A percentile compares a stretch with the other conserved stretches of the same genome.
Evolutionary conservation across 2,329 filamentous ascomycete species (phyloP).

Genomic region (Aspergillus spinulosporus): DNA sequence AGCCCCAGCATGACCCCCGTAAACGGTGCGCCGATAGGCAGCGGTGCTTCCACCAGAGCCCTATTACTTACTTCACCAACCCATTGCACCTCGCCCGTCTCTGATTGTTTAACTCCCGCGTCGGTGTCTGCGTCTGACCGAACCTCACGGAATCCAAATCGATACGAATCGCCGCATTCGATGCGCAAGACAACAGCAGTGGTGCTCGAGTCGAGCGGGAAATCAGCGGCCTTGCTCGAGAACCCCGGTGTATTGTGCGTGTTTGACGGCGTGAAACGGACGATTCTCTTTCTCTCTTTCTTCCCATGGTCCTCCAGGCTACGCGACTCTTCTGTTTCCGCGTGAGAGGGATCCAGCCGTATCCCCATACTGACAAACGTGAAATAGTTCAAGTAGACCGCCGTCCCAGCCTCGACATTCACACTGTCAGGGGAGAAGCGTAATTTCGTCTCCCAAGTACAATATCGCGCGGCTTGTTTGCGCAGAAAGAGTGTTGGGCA

Average conservation of each 20-base stretch:
- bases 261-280: conserved; percentile 26
- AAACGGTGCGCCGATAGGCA: conserved; percentile 44
- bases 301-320: not conserved
- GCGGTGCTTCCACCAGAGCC: conserved; percentile 35
- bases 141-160: conserved; percentile 30
- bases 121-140: not conserved
- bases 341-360: conserved; percentile 16
- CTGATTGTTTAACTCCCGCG: not conserved
- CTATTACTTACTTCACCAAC: conserved; percentile 33
- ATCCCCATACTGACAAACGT: conserved; percentile 49
- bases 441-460: conserved; percentile 47
- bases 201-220: not conserved
- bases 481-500: conserved; percentile 56
- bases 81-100: conserved; percentile 22
- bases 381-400: conserved; percentile 57
- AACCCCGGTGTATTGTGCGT: not conserved
- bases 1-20: conserved; percentile 51
- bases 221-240: not conserved
- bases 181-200: conserved; percentile 30
- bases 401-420: conserved; percentile 55
- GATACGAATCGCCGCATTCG: conserved; percentile 34
- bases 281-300: conserved; percentile 21
- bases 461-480: conserved; percentile 52
- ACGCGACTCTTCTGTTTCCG: not conserved
- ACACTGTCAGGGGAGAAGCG: conserved; percentile 48